Base-by-base conservation (phyloP, 768 basidiomycete species). In the Lentinula detonsa region DNA sequence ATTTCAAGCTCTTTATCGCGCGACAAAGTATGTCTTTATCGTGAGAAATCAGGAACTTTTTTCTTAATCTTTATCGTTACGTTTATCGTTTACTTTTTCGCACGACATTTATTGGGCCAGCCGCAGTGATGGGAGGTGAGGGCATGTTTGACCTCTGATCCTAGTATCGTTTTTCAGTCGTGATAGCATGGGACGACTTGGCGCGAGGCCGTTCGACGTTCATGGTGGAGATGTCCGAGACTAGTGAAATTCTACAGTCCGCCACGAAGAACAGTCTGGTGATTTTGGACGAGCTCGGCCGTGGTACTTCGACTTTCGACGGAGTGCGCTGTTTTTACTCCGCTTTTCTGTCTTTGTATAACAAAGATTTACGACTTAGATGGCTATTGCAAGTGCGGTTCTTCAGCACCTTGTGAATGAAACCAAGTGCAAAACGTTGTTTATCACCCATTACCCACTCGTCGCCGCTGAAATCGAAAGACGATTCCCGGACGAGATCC, bases 171-270 rank as follows among this genome's bases (percentile, higher is more conserved):
- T 39, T 39, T 6, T 39, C 37, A 8, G 7, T 46, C 58, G 46
- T 31, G 21, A 11, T 61, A 88, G 96, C 96, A 0, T 89, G 86
- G 9, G 96, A 98, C 69, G 93, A 97, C 64, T 73, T 98, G 28
- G 83, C 86, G 5, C 81, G 89, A 42, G 94, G 94, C 0, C 85
- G 92, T 7, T 96, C 94, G 0, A 98, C 91, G 0, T 97, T 98
- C 71, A 97, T 97, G 95, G 92, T 98, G 3, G 96, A 99, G 73
- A 88, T 98, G 80, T 81, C 89, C 5, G 95, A 98, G 71, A 97
- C 95, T 0, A 89, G 87, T 66, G 92, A 97, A 67, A 95, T 98
- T 60, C 73, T 98, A 13, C 81, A 86, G 39, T 78, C 85, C 3
- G 90, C 92, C 0, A 90, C 93, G 0, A 71, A 79, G 3, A 81